Evolutionary conservation across 257 asterid species (phyloP), one percentile per base, ranked within the genome.

Genomic region (Solanum bulbocastanum): DNA sequence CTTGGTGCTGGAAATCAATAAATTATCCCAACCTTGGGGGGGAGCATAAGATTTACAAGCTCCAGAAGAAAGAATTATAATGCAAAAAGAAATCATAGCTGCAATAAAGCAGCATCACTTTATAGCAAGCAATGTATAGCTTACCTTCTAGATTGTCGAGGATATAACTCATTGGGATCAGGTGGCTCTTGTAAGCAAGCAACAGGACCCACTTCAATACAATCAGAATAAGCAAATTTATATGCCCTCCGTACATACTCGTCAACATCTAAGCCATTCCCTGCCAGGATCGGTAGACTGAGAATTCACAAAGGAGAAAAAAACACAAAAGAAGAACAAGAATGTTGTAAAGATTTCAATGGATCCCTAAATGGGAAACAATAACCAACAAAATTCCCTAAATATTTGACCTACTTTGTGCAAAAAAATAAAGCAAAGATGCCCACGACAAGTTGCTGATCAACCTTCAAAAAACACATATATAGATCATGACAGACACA

Each of bases 191-290:
- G 98, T 88, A 95, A 94, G 94, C 98, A 92, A 83, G 99, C 94
- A 83, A 97, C 96, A 8, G 99, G 99, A 85, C 99, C 99, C 90
- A 93, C 99, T 94, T 97, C 99, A 89, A 97, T 94, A 91, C 98
- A 95, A 87, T 97, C 99, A 68, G 99, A 91, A 88, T 97, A 97
- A 86, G 99, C 99, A 94, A 95, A 97, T 86, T 94, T 96, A 91
- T 96, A 97, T 58, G 99, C 98, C 94, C 94, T 95, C 89, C 98
- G 91, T 94, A 97, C 99, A 88, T 97, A 97, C 90, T 97, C 99
- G 66, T 97, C 99, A 79, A 97, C 95, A 89, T 96, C 98, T 87
- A 97, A 89, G 88, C 99, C 99, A 90, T 95, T 97, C 66, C 99
- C 99, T 97, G 93, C 74, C 46, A 44, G 69, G 87, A 89, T 83